Evolutionary conservation across 257 asterid genomes (phyloP).

Genomic region (Penstemon newberryi): DNA sequence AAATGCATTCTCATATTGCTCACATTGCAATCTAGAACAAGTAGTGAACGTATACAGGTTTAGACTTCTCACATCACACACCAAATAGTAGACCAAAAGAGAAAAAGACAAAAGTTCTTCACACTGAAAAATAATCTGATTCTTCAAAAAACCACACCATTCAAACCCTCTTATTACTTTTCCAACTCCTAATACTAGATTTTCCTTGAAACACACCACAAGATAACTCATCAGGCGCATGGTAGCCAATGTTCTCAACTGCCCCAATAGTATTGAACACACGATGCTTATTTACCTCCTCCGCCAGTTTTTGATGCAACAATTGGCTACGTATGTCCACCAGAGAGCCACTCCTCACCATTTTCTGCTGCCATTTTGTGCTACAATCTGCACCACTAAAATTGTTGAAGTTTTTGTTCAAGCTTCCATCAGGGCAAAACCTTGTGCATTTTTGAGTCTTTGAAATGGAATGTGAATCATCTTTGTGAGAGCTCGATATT

Average conservation of each 20-base stretch:
- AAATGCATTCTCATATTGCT: conserved; percentile 17
- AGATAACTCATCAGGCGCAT: conserved; percentile 27
- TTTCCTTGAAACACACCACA: conserved; percentile 14
- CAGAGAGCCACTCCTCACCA: conserved; percentile 47
- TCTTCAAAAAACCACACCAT: conserved; percentile 22
- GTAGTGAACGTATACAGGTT: not conserved
- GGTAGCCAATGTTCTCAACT: conserved; percentile 60
- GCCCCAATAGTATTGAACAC: conserved; percentile 75
- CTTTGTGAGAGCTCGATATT: conserved; percentile 20
- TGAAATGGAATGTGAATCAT: conserved; percentile 21
- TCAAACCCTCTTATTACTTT: conserved; percentile 1
- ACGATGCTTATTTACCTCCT: conserved; percentile 60
- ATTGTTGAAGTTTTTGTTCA: conserved; percentile 18
- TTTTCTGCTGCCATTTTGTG: conserved; percentile 30
- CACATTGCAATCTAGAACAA: conserved; percentile 24
- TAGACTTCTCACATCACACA: conserved; percentile 23
- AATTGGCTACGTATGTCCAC: conserved; percentile 70
- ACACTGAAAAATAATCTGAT: conserved; percentile 17
- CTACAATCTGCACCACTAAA: not conserved
- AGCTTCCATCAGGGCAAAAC: conserved; percentile 48
- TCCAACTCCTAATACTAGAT: conserved; percentile 11
- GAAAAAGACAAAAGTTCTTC: not conserved
- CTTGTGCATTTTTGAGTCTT: conserved; percentile 47
- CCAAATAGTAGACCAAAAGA: conserved; percentile 15
- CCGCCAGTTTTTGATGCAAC: conserved; percentile 56